A percentile compares a stretch with the other conserved stretches of the same genome.
These are phyloP conservation scores for Cephalotrichum gorgonifer DNA, from an alignment of 2,329 filamentous ascomycete species.

Conservation along the genomic window DNA sequence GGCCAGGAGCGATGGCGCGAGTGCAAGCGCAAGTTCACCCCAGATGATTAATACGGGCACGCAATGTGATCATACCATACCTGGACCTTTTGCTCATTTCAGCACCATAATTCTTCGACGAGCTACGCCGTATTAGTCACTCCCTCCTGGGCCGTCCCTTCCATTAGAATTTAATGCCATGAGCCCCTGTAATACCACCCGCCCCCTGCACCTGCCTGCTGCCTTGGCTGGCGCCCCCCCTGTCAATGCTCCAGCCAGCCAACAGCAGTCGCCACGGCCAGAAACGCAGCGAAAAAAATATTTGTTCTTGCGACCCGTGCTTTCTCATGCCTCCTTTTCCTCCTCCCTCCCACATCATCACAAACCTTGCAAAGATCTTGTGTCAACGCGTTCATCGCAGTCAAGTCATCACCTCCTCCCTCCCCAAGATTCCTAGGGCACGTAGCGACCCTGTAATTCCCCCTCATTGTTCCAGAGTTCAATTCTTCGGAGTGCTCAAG, in stretches of 20 bases:
- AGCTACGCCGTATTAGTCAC: neutral
- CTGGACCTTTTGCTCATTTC: neutral
- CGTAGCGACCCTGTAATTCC: slow-evolving; percentile 72
- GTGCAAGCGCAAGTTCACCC: neutral
- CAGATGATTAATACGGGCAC: neutral
- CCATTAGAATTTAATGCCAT: neutral
- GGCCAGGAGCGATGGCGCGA: neutral
- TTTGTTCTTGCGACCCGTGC: slow-evolving; percentile 4
- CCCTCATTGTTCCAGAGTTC: slow-evolving; percentile 48
- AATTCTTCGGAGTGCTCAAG: slow-evolving; percentile 17
- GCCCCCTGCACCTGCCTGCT: slow-evolving; percentile 2
- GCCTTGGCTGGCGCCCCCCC: too few species aligned
- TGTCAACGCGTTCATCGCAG: slow-evolving; percentile 20
- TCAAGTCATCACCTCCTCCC: slow-evolving; percentile 22
- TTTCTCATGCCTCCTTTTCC: slow-evolving; percentile 5
- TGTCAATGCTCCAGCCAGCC: slow-evolving; percentile 4
- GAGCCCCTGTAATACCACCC: neutral
- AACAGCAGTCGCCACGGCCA: slow-evolving; percentile 4
- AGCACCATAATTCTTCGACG: neutral
- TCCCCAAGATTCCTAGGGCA: slow-evolving; percentile 61
- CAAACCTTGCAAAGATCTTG: slow-evolving; percentile 8
- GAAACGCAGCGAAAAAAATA: slow-evolving; percentile 1
- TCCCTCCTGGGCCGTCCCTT: neutral
- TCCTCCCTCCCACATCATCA: slow-evolving; percentile 3
- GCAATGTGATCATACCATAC: neutral